Evolutionary conservation across 257 asterid species (phyloP).

Genomic region (Solanum clarkiae): DNA sequence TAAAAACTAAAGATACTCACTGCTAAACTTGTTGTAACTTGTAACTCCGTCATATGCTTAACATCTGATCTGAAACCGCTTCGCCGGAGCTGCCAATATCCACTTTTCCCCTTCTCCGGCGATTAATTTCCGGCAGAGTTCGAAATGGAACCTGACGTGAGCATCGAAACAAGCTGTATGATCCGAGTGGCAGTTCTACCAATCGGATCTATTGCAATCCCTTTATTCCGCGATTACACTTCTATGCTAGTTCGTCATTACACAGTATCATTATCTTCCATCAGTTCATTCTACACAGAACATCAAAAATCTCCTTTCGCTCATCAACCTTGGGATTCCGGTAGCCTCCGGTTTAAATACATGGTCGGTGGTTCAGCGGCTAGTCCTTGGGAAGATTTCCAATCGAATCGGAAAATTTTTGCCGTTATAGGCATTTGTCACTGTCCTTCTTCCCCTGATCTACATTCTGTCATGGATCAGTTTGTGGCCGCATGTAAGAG

Average conservation of each 20-base stretch:
- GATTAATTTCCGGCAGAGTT: not conserved
- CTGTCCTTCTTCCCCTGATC: conserved; percentile 90
- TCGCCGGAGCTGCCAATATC: not conserved
- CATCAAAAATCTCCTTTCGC: conserved; percentile 95
- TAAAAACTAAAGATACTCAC: not conserved
- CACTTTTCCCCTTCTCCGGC: not conserved
- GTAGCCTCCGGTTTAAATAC: conserved; percentile 78
- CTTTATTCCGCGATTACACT: conserved; percentile 70
- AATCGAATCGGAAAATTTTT: conserved; percentile 76
- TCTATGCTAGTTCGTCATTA: conserved; percentile 76
- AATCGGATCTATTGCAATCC: conserved; percentile 49
- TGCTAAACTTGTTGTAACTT: not conserved
- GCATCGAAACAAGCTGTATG: conserved; percentile 94
- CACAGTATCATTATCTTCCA: conserved; percentile 69
- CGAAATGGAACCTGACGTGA: conserved; percentile 91
- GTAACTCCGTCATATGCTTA: not conserved
- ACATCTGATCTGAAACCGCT: not conserved
- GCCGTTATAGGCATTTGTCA: conserved; percentile 83
- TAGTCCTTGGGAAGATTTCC: conserved; percentile 97
- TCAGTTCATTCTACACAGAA: conserved; percentile 95
- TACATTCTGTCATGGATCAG: conserved; percentile 45
- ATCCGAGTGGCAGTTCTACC: conserved; percentile 92
- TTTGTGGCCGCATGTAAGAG: conserved; percentile 49
- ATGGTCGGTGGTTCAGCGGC: conserved; percentile 87
- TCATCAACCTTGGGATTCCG: conserved; percentile 88